phyloP scores from a whole-genome alignment of 768 basidiomycete species.

The Lactarius pseudohatsudake region DNA sequence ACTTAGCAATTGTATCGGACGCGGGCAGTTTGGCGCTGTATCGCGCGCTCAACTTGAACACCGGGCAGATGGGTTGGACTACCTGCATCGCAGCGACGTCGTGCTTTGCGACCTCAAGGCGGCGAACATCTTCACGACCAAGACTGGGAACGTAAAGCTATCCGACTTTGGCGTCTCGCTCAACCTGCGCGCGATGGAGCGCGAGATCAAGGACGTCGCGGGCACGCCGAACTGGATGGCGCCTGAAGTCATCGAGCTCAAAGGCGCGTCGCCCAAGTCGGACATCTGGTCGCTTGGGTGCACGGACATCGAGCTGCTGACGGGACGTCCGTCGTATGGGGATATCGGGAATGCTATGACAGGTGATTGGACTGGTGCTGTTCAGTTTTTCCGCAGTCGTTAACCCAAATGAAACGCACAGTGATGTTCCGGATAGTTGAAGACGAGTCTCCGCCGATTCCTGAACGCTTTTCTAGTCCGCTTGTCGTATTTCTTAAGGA shows the following conservation, averaged over 20 bases:
- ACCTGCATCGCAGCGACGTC: constrained; percentile 85
- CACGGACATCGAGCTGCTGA: constrained; percentile 69
- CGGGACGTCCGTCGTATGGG: constrained; percentile 88
- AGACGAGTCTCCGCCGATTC: constrained; percentile 84
- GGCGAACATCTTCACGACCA: constrained; percentile 97
- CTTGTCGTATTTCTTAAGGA: constrained; percentile 77
- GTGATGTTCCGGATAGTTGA: constrained; percentile 99
- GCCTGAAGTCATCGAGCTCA: constrained; percentile 94
- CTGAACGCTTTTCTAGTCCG: constrained; percentile 72
- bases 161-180: constrained; percentile 98
- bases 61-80: constrained; percentile 94
- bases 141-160: constrained; percentile 96
- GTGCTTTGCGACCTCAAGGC: constrained; percentile 99
- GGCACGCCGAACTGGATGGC: constrained; percentile 99
- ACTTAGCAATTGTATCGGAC: constrained; percentile 96
- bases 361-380: constrained; percentile 45
- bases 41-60: constrained; percentile 88
- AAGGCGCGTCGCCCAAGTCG: constrained; percentile 86
- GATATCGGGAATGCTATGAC: constrained; percentile 90
- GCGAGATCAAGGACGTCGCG: constrained; percentile 82
- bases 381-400: background rate
- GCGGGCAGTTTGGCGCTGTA: constrained; percentile 97
- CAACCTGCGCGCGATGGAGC: constrained; percentile 57
- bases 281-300: constrained; percentile 97
- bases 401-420: constrained; percentile 33